Percentiles rank a stretch among this genome's conserved stretches.
Conservation (phyloP, 164 flowering plant genomes). For the Aristolochia contorta region DNA sequence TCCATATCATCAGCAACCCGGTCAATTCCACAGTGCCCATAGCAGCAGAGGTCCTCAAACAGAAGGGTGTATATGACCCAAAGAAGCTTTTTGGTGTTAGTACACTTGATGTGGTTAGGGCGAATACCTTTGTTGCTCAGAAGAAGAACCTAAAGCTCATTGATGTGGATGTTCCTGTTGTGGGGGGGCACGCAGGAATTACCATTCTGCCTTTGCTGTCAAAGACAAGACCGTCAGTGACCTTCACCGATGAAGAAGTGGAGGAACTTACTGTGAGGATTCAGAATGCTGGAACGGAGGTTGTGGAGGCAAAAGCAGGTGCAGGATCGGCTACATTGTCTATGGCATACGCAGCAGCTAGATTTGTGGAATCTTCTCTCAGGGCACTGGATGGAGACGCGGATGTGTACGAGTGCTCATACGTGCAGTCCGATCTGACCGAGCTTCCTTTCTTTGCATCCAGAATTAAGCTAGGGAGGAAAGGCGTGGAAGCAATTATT, state of each 20-base stretch:
- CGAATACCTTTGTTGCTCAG: conserved; percentile 32
- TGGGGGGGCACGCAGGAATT: conserved; percentile 33
- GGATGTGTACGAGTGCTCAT: conserved; percentile 8
- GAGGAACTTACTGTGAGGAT: conserved; percentile 7
- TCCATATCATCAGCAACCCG: conserved; percentile 45
- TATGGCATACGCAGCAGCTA: conserved; percentile 12
- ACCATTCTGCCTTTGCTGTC: conserved; percentile 32
- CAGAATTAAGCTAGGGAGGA: conserved; percentile 9
- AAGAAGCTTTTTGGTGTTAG: conserved; percentile 53
- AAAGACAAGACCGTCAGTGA: not conserved
- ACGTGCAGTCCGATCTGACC: conserved; percentile 7
- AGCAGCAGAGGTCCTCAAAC: conserved; percentile 49
- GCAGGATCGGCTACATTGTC: conserved; percentile 8
- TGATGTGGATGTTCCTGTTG: conserved; percentile 28
- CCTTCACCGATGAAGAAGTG: conserved; percentile 7
- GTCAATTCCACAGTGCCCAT: conserved; percentile 53
- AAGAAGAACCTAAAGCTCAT: conserved; percentile 9
- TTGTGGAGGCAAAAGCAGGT: conserved; percentile 13
- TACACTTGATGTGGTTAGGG: conserved; percentile 61
- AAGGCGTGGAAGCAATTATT: conserved; percentile 11
- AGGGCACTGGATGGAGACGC: conserved; percentile 11
- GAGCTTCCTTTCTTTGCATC: conserved; percentile 12
- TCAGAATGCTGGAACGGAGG: conserved; percentile 11
- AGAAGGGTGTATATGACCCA: conserved; percentile 40
- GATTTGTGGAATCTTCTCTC: conserved; percentile 12